Conservation (phyloP, 352 stramenopile species). For the Thraustochytrium striatum region DNA sequence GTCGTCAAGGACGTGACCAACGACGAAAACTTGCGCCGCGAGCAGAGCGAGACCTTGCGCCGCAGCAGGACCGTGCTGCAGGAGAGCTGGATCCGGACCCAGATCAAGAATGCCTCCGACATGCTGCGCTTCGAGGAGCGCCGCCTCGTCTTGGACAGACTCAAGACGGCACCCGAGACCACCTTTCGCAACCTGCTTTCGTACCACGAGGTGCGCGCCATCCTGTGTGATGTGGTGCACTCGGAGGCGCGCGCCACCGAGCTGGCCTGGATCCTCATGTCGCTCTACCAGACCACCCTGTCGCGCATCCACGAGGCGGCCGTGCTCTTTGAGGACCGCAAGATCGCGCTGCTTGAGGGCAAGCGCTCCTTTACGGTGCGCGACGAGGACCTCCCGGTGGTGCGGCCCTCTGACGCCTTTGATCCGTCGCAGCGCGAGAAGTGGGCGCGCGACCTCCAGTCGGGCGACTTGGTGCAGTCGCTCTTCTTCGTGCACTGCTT, state of each 20-base stretch:
- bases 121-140: not conserved
- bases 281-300: conserved; percentile 39
- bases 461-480: conserved; percentile 32
- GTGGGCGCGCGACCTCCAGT: conserved; percentile 30
- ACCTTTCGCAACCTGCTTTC: conserved; percentile 30
- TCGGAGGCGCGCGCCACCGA: not conserved
- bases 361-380: not conserved
- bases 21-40: conserved; percentile 24
- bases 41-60: conserved; percentile 20
- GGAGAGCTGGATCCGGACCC: not conserved
- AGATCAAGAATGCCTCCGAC: not conserved
- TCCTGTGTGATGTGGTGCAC: conserved; percentile 5
- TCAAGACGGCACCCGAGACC: conserved; percentile 16
- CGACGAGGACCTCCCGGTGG: conserved; percentile 25
- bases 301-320: conserved; percentile 38
- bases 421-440: not conserved
- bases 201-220: not conserved
- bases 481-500: conserved; percentile 45
- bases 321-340: conserved; percentile 32
- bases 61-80: not conserved
- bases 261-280: conserved; percentile 24
- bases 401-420: not conserved
- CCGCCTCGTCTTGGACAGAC: not conserved
- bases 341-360: conserved; percentile 8
- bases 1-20: conserved; percentile 21